These are phyloP conservation scores for Sungouiella blattae DNA, from an alignment of 805 yeast genomes.

Conservation along the genomic window DNA sequence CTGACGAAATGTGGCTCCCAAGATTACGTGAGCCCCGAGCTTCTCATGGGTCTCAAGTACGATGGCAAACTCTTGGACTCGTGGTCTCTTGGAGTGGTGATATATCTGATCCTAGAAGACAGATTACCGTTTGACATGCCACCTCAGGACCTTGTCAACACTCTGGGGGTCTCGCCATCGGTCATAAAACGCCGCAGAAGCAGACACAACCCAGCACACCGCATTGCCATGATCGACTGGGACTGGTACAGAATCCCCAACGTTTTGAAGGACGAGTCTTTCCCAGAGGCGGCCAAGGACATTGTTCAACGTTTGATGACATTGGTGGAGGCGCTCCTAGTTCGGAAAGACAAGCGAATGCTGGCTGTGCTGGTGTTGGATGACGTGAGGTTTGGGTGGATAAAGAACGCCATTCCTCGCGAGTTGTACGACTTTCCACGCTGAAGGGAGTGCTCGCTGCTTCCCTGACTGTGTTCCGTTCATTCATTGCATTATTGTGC, in stretches of 20 bases:
- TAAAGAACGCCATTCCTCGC: too few relatives aligned
- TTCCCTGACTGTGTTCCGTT: too few relatives aligned
- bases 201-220: constrained; percentile 65
- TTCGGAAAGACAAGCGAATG: constrained; percentile 34
- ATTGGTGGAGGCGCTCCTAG: constrained; percentile 32
- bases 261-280: constrained; percentile 5
- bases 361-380: constrained; percentile 17
- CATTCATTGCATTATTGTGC: too few relatives aligned
- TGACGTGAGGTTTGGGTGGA: constrained; percentile 22
- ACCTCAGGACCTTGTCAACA: constrained; percentile 42
- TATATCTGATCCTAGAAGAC: constrained; percentile 80
- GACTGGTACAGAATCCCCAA: constrained; percentile 55
- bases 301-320: constrained; percentile 18
- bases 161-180: constrained; percentile 34
- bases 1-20: constrained; percentile 94
- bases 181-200: constrained; percentile 40
- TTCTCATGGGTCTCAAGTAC: constrained; percentile 84
- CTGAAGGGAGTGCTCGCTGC: too few relatives aligned
- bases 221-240: constrained; percentile 94
- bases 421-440: too few relatives aligned
- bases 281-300: constrained; percentile 6
- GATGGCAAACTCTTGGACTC: constrained; percentile 89
- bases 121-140: constrained; percentile 90
- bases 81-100: constrained; percentile 94
- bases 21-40: constrained; percentile 94